Base-by-base conservation (phyloP, 768 basidiomycete genomes). In the Pisolithus microcarpus region DNA sequence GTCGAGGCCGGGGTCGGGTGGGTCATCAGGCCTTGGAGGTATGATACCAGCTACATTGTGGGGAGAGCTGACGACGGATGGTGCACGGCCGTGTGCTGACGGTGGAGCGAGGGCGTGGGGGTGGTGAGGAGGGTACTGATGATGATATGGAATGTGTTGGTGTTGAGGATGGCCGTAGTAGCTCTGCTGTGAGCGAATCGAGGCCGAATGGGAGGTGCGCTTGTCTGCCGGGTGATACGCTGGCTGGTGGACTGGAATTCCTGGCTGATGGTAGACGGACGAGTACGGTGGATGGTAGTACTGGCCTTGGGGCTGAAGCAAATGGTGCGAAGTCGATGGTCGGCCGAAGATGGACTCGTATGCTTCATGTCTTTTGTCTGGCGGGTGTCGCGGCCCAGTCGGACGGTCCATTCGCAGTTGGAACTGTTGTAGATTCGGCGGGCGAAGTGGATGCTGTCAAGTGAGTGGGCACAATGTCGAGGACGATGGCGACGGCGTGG, bases 261-360 rank as follows among this genome's bases (percentile, higher is more conserved):
- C 61, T 46, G 57, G 63, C 10, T 49, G 59, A 55, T 62, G 59
- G 47, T 60, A 57, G 31, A 54, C 44, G 26, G 23, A 49, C 44
- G 50, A 52, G 46, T 58, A 54, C 28, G 45, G 39, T 45, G 56
- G 57, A 45, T 53, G 54, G 59, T 52, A 53, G 39, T 56, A 50
- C 38, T 36, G 28, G 37, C 38, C 49, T 15, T 44, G 43, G 43
- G 30, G 46, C 26, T 26, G 26, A 15, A 59, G 52, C 52, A 70
- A 69, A 58, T 82, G 83, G 65, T 81, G 81, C 30, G 72, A 56
- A 43, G 74, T 70, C 46, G 80, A 79, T 47, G 87, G 85, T 23
- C 89, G 78, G 23, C 88, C 88, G 68, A 92, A 92, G 71, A 92
- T 91, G 62, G 84, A 80, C 67, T 91, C 86, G 72, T 90, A 92